Conservation (phyloP, 495 filamentous ascomycete genomes). For the Trichoderma orchidacearum region DNA sequence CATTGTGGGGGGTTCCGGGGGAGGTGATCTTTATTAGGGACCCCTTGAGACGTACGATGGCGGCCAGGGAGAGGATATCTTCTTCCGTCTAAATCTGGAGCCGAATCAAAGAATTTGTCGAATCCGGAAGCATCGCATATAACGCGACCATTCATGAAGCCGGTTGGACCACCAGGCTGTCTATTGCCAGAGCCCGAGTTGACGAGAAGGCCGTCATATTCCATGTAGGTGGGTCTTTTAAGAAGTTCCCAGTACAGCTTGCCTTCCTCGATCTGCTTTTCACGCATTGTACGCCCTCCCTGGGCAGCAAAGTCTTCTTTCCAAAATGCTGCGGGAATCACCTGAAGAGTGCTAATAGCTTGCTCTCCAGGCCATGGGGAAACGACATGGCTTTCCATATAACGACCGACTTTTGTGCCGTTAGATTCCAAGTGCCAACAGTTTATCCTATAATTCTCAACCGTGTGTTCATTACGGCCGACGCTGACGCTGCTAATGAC, state of each 20-base stretch:
- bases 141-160: conserved; percentile 20
- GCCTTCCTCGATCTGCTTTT: conserved; percentile 18
- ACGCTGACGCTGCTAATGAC: conserved; percentile 12
- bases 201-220: conserved; percentile 19
- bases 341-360: conserved; percentile 13
- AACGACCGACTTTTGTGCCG: conserved; percentile 11
- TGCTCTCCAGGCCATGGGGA: conserved; percentile 19
- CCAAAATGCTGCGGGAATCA: conserved; percentile 21
- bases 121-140: conserved; percentile 23
- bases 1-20: conserved; percentile 19
- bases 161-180: conserved; percentile 2
- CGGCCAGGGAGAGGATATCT: conserved; percentile 1
- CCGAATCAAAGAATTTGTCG: conserved; percentile 8
- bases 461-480: background rate
- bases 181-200: conserved; percentile 4
- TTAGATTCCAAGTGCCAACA: conserved; percentile 21
- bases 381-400: conserved; percentile 14
- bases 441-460: conserved; percentile 10
- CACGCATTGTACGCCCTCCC: conserved; percentile 5
- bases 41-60: background rate
- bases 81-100: conserved; percentile 3
- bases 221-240: conserved; percentile 19
- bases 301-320: conserved; percentile 8
- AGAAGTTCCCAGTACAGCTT: conserved; percentile 23
- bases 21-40: conserved; percentile 13